Evolutionary conservation across 495 filamentous ascomycete species (phyloP), one percentile per base, ranked within the genome.

Genomic region (Hypomontagnella monticulosa): DNA sequence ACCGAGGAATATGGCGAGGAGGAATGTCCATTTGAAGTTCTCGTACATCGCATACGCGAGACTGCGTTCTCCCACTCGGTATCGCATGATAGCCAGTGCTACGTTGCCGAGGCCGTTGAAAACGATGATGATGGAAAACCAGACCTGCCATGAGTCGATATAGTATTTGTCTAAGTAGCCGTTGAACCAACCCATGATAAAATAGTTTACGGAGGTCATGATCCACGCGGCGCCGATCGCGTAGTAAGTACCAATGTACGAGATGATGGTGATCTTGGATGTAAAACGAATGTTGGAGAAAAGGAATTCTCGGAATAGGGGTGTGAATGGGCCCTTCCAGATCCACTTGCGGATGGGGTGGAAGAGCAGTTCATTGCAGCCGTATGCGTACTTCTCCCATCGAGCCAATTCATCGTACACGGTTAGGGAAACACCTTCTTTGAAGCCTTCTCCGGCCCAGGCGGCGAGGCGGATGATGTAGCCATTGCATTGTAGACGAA

Each of bases 241-340:
- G 73, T 93, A 93, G 78, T 93, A 93, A 12, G 91, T 93, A n/a
- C 91, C 91, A 63, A 93, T 90, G 71, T 93, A 93, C 0, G 90
- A 90, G 69, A 93, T 80, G 66, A 93, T 89, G 32, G 91, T 93
- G 71, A 93, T 76, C 75, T 93, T 93, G 55, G 87, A 90, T 4
- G 90, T 89, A 63, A 93, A 81, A 4, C 88, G 89, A 71, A 93
- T 92, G 72, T 85, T 85, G 70, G 87, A 89, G 71, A 81, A 80
- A 40, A 93, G 76, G 76, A 93, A 93, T 34, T 71, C 79, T 36
- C 81, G 83, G 84, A 93, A 93, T 15, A 93, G 80, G 8, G 83
- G 84, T 0, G 91, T 93, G 77, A 93, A 92, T 12, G 89, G 90
- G 0, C 88, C 88, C 33, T 76, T 80, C 76, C 81, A 83, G 11